Evolutionary conservation across 176 grass and related monocot genomes (phyloP), one percentile per base, ranked within the genome.

Genomic region (Dendrocalamus sinicus): DNA sequence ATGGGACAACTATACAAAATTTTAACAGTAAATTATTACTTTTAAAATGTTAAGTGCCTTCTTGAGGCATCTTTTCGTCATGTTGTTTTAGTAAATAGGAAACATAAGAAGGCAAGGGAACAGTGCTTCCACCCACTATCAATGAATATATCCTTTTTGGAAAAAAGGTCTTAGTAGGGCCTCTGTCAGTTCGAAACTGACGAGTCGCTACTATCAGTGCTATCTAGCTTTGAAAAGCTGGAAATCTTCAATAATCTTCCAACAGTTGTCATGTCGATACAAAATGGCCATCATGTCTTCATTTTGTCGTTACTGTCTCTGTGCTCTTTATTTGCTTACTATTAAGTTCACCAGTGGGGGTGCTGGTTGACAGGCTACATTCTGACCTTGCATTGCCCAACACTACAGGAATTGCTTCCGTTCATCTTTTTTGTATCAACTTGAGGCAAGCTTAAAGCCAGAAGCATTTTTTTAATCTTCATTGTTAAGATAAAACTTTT

Each of bases 11-110:
- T 81, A 44, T 74, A 57, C 48, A 81, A 57, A 28, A 32, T 73
- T 67, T 19, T 80, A 2, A 37, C 39, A 82, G 51, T 15, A 12
- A 62, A 26, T 52, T 70, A 14, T 61, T 70, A 47, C 71, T 69
- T 54, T 24, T 9, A 52, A 82, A 35, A 32, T 72, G 73, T 47
- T 44, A 70, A 63, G 37, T 71, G 9, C 48, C 41, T 69, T 80
- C 67, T 58, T 22, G 50, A 20, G 10, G 60, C 70, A 68, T 60
- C 22, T 52, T 72, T 84, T 26, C 23, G 1, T 78, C 12, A 15
- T 85, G 28, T 37, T 63, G 20, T 47, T 76, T 61, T 22, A 62
- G 76, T 85, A 67, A 67, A 89, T 89, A 60, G 40, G 13, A 40
- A 79, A 20, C 45, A 80, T 41, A 15, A 41, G 70, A 58, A 85